Percentiles rank a stretch among this genome's conserved stretches.
Evolutionary conservation across 768 basidiomycete genomes (phyloP).

Genomic region (Rubroboletus pulcherrimus): DNA sequence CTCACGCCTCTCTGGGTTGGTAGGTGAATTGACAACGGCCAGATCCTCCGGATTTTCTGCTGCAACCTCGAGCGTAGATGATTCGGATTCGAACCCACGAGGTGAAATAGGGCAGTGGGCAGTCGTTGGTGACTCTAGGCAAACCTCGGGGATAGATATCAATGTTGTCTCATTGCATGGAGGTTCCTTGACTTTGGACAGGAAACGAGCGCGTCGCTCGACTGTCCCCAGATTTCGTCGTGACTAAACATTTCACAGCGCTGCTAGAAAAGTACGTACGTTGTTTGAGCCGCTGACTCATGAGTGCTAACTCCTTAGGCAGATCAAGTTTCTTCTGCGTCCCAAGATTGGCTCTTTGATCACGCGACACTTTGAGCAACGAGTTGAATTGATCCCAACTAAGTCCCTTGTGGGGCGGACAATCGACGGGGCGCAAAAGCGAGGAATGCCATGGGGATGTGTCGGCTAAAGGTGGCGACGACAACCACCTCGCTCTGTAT

Average conservation of each 20-base stretch:
- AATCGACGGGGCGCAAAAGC: slow-evolving; percentile 45
- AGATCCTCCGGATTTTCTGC: slow-evolving; percentile 11
- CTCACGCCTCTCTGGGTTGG: slow-evolving; percentile 47
- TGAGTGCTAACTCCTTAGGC: slow-evolving; percentile 71
- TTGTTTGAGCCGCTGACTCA: slow-evolving; percentile 70
- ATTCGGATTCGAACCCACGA: slow-evolving; percentile 60
- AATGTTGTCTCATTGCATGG: slow-evolving; percentile 58
- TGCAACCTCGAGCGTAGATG: slow-evolving; percentile 53
- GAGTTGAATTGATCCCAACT: slow-evolving; percentile 60
- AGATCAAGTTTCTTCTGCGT: slow-evolving; percentile 53
- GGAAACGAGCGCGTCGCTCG: slow-evolving; percentile 70
- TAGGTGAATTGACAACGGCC: neutral
- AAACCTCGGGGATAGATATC: slow-evolving; percentile 54
- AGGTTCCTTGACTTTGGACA: slow-evolving; percentile 68
- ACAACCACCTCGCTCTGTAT: slow-evolving; percentile 56
- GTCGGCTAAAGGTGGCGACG: slow-evolving; percentile 39
- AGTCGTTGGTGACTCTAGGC: slow-evolving; percentile 65
- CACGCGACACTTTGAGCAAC: slow-evolving; percentile 57
- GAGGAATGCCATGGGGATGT: slow-evolving; percentile 40
- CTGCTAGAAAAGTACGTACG: slow-evolving; percentile 40
- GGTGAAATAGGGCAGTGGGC: slow-evolving; percentile 70
- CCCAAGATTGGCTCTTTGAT: slow-evolving; percentile 45
- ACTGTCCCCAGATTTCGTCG: slow-evolving; percentile 35
- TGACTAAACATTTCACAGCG: neutral
- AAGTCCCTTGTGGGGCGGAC: slow-evolving; percentile 47